Base-by-base conservation (phyloP, 176 grass and related monocot genomes). In the Bothriochloa decipiens region DNA sequence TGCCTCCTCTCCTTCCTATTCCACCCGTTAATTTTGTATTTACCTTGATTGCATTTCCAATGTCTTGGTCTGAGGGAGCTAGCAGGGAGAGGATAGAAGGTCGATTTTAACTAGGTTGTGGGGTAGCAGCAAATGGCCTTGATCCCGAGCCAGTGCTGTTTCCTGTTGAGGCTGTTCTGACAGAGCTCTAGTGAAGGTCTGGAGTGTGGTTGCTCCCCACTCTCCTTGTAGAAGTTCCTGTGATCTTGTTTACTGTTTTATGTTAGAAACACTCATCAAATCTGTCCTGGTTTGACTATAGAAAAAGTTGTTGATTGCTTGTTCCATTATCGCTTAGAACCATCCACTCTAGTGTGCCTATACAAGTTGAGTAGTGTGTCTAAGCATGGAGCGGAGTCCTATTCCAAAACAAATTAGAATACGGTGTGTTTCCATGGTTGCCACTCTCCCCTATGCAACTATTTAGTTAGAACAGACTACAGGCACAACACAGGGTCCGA, bases 1-100 rank as follows among this genome's bases (percentile, higher is more conserved):
- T 62, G 23, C n/a, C 58, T 26, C 58, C n/a, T 62, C n/a, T 62
- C 58, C 58, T 62, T 61, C n/a, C n/a, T 62, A 62, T 62, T 62
- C 23, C 58, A 13, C 58, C n/a, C 8, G 3, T 62, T 26, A 62
- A 62, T 62, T 62, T 62, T 62, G 58, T 22, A 25, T 62, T 62
- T 62, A 26, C 25, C 58, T 62, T 62, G n/a, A 26, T 62, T 10
- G 11, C 10, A 62, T 26, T 23, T 26, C 58, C n/a, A 61, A 61
- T 61, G 10, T 60, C 22, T 60, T 23, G 8, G 57, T 11, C 57
- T 60, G 22, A 60, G 57, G 8, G 57, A 60, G 55, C 20, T 58
- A 58, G 55, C 20, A 60, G 9, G 57, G 22, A 60, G 57, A 60
- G 57, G 57, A 58, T n/a, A 58, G 53, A 58, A 58, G 57, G n/a